A percentile compares a stretch with the other conserved stretches of the same genome.
Conservation (phyloP, 495 filamentous ascomycete genomes). For the Oidiodendron maius region DNA sequence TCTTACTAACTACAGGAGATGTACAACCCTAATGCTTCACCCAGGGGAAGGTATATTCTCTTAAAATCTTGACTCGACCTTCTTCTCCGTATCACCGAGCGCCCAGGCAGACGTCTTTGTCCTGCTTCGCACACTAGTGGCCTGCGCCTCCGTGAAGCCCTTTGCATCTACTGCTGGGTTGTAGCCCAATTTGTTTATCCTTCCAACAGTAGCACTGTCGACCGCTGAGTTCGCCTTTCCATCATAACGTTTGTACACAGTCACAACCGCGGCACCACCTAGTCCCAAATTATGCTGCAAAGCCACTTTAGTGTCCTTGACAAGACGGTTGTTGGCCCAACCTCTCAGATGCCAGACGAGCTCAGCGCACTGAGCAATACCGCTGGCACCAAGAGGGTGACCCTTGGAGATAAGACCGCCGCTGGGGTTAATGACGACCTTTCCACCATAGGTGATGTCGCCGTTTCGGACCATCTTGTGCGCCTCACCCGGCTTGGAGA, state of each 20-base stretch:
- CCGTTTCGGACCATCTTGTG: slow-evolving; percentile 86
- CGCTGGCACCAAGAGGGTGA: slow-evolving; percentile 89
- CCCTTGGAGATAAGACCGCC: slow-evolving; percentile 95
- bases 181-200: slow-evolving; percentile 68
- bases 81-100: slow-evolving; percentile 63
- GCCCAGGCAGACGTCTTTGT: slow-evolving; percentile 65
- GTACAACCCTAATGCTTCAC: too few species aligned
- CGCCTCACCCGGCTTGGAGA: slow-evolving; percentile 74
- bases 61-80: slow-evolving; percentile 51
- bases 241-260: slow-evolving; percentile 86
- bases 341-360: slow-evolving; percentile 93
- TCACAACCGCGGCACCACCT: slow-evolving; percentile 86
- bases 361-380: slow-evolving; percentile 92
- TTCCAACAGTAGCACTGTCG: slow-evolving; percentile 50
- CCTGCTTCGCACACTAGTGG: slow-evolving; percentile 63
- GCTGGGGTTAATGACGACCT: slow-evolving; percentile 84
- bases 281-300: slow-evolving; percentile 94
- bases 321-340: slow-evolving; percentile 87
- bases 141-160: slow-evolving; percentile 76
- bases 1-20: too few species aligned
- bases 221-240: slow-evolving; percentile 54
- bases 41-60: too few species aligned
- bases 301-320: slow-evolving; percentile 60
- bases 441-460: slow-evolving; percentile 89
- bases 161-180: slow-evolving; percentile 89